Base-by-base conservation (phyloP, 208 protist genomes). In the Leishmania tarentolae region DNA sequence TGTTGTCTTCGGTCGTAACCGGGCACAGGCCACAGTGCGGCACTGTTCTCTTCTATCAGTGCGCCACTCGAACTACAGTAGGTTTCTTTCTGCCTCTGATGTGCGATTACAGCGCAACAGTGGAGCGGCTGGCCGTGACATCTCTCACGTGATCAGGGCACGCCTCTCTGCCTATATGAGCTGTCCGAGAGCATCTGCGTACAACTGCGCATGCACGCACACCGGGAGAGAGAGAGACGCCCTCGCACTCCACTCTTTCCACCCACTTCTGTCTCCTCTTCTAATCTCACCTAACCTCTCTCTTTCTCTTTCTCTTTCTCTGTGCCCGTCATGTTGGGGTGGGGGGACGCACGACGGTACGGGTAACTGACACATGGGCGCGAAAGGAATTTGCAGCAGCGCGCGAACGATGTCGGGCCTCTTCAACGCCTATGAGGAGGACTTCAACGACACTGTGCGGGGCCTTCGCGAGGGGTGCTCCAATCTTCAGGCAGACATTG, bases 381-480 rank as follows among this genome's bases (percentile, higher is more conserved):
- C 21, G 28, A 17, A 24, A 53, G 1, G 0, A 17, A 50, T 8
- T 2, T 17, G 8, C 68, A 72, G 19, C 2, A 31, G 47, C n/a
- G 21, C 31, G 50, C 3, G 15, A 42, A 75, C 56, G n/a, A 75
- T 93, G 83, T 93, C 91, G 1, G 84, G 85, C 35, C 85, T 96
- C 28, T 88, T 96, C 65, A 78, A 82, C 4, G 90, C 83, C 8
- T 96, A 96, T 76, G 86, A 94, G 79, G 89, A 88, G 42, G 91
- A 94, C 84, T 92, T 91, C 79, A 81, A 88, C 37, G 90, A 95
- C 44, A 88, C 57, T 21, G 46, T 88, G 46, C 72, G 77, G 52
- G 71, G 83, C 76, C 77, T 88, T 17, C 82, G 81, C 47, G 85
- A 83, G 53, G 70, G 73, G 31, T 78, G 86, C 28, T 40, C 7